Evolutionary conservation across 352 stramenopile genomes (phyloP).

Genomic region (Globisporangium recalcitrans): DNA sequence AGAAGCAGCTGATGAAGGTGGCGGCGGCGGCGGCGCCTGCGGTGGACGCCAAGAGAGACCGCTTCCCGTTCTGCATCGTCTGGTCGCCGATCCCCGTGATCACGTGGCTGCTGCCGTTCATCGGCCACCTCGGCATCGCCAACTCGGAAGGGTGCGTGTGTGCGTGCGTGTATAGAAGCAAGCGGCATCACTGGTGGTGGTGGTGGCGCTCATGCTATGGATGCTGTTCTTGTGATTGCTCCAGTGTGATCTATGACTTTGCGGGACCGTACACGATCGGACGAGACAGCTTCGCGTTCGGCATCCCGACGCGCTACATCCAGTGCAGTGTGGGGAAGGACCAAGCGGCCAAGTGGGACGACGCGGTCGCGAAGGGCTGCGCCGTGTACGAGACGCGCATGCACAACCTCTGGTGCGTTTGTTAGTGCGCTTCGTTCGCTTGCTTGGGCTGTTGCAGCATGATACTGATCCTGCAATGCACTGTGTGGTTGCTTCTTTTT

Average conservation of each 20-base stretch:
- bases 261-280: conserved; percentile 92
- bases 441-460: no score
- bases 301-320: conserved; percentile 84
- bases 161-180: neutral
- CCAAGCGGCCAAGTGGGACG: conserved; percentile 84
- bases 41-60: conserved; percentile 34
- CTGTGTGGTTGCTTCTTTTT: neutral
- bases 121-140: conserved; percentile 93
- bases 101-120: conserved; percentile 94
- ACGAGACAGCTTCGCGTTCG: conserved; percentile 86
- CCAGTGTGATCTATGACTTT: conserved; percentile 95
- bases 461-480: neutral
- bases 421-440: no score
- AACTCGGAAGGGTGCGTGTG: conserved; percentile 69
- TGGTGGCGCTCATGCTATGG: neutral
- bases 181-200: neutral
- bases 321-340: conserved; percentile 52
- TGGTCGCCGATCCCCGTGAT: conserved; percentile 89
- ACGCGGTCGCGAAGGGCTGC: conserved; percentile 84
- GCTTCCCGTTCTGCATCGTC: conserved; percentile 91
- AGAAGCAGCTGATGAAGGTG: neutral
- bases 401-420: conserved; percentile 90
- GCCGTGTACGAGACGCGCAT: conserved; percentile 91
- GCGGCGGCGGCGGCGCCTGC: neutral
- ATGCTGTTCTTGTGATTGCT: neutral